Evolutionary conservation across 176 grass and related monocot species (phyloP).

Genomic region (Avena sativa): DNA sequence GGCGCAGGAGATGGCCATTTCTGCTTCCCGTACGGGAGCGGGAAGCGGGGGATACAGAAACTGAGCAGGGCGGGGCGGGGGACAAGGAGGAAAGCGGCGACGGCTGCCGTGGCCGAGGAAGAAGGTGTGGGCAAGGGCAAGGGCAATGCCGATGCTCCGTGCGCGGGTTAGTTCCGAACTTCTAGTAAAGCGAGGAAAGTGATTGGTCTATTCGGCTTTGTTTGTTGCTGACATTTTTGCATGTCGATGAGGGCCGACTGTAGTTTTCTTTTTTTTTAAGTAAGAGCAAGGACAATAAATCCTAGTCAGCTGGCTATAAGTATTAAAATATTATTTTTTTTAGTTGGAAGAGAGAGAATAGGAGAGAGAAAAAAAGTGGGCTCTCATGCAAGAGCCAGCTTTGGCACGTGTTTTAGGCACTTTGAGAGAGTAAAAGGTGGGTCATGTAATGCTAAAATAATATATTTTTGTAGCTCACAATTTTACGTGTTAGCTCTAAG

Average conservation of each 20-base stretch:
- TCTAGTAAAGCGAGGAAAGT: conserved; percentile 18
- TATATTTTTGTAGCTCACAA: no score
- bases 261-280: no score
- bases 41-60: neutral
- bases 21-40: neutral
- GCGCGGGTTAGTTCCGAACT: conserved; percentile 11
- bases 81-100: neutral
- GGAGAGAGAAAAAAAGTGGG: no score
- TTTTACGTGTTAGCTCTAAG: no score
- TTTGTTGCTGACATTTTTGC: conserved; percentile 11
- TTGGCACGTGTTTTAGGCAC: no score
- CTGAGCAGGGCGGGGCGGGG: neutral
- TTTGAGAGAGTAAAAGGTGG: no score
- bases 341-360: no score
- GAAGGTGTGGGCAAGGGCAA: neutral
- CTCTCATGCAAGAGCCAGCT: no score
- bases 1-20: conserved; percentile 53
- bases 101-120: conserved; percentile 33
- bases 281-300: no score
- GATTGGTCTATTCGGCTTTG: neutral
- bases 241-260: neutral
- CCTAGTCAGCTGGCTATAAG: no score
- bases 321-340: no score
- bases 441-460: no score
- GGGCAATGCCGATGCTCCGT: neutral